These are phyloP conservation scores for Trichoderma koningii DNA, from an alignment of 2,329 filamentous ascomycete genomes.

Conservation along the genomic window DNA sequence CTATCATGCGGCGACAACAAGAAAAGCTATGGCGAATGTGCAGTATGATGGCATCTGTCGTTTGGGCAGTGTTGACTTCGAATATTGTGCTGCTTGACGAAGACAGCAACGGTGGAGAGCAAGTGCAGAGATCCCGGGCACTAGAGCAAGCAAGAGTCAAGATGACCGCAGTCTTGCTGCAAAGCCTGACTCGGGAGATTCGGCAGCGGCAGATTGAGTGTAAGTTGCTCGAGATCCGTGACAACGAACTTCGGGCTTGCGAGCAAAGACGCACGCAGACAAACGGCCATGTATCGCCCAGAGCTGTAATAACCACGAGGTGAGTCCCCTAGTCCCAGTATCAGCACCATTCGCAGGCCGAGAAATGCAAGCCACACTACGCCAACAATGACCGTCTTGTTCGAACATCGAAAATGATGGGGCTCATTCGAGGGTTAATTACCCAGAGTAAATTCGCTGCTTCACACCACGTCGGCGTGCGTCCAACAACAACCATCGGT, in stretches of 20 bases:
- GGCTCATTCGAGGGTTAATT: neutral
- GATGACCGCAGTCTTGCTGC: neutral
- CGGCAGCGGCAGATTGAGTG: neutral
- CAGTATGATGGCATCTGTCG: neutral
- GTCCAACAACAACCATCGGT: neutral
- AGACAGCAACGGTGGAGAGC: neutral
- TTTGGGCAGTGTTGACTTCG: neutral
- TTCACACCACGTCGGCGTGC: neutral
- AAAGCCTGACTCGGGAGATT: constrained; percentile 1
- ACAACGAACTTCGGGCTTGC: neutral
- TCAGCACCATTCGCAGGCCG: no score
- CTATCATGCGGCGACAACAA: neutral
- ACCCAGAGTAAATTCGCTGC: neutral
- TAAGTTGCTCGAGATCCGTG: neutral
- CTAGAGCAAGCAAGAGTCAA: constrained; percentile 4
- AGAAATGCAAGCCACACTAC: no score
- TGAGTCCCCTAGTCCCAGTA: no score
- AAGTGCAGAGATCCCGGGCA: neutral
- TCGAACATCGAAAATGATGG: no score
- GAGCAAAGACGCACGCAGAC: neutral
- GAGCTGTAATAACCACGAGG: no score
- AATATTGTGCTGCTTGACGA: neutral
- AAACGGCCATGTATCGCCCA: neutral
- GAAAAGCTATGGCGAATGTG: neutral
- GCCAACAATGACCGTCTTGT: neutral